These are phyloP conservation scores for Phytomonas sp. DNA, from an alignment of 208 protist species.

Conservation along the genomic window DNA sequence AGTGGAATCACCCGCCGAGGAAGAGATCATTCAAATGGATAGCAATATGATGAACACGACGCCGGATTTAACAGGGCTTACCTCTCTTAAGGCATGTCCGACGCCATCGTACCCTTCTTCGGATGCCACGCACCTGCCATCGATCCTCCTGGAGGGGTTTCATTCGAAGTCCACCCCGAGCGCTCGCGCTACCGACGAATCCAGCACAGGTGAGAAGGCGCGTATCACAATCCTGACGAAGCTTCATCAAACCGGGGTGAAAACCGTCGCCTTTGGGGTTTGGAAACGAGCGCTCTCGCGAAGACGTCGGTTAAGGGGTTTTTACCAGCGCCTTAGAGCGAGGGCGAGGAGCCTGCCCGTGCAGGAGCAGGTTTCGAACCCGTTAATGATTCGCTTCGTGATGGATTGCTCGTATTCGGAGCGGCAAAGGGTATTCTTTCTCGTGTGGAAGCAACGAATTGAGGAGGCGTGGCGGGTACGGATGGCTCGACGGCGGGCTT, in stretches of 20 bases:
- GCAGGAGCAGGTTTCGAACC: background rate
- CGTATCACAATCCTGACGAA: background rate
- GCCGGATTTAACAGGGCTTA: background rate
- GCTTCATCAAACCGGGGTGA: background rate
- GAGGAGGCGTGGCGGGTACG: slow-evolving; percentile 4
- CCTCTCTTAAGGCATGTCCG: background rate
- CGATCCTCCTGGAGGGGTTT: background rate
- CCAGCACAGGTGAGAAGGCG: background rate
- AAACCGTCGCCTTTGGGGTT: background rate
- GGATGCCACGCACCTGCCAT: background rate
- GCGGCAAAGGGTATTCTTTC: slow-evolving; percentile 42
- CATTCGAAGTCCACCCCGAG: background rate
- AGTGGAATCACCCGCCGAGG: background rate
- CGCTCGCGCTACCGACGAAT: background rate
- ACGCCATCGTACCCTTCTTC: background rate
- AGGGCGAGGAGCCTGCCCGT: background rate
- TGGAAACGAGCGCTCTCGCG: background rate
- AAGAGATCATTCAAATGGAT: background rate
- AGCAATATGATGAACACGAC: background rate
- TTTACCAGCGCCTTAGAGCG: background rate
- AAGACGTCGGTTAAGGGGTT: background rate
- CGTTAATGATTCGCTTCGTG: slow-evolving; percentile 18
- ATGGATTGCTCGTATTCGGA: slow-evolving; percentile 26
- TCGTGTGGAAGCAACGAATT: slow-evolving; percentile 19
- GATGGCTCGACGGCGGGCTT: background rate